Conservation (phyloP, 345 rosid species). For the Sapria himalayana region DNA sequence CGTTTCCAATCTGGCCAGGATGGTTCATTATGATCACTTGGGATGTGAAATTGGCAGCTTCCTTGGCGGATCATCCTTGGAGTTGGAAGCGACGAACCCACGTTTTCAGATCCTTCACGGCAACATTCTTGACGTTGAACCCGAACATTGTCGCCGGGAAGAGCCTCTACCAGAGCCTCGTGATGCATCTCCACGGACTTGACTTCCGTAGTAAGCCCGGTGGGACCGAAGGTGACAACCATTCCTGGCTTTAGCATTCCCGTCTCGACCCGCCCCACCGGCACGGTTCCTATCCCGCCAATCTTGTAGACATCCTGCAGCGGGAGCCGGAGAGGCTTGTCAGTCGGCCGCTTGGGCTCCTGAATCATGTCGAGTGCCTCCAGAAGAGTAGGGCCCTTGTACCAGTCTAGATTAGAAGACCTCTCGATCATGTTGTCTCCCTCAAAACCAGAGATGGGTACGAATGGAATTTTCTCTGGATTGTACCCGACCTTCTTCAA, state of each 20-base stretch:
- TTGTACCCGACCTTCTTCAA: constrained; percentile 12
- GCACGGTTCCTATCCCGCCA: constrained; percentile 42
- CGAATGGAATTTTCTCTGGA: constrained; percentile 11
- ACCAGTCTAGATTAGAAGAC: constrained; percentile 26
- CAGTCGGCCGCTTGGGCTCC: constrained; percentile 24
- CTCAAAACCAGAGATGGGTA: constrained; percentile 9
- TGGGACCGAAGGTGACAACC: constrained; percentile 11
- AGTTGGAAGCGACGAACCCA: constrained; percentile 13
- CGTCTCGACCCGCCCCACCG: constrained; percentile 33
- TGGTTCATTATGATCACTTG: constrained; percentile 18
- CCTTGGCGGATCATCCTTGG: constrained; percentile 17
- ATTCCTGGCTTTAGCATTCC: constrained; percentile 18
- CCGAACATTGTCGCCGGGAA: constrained; percentile 16
- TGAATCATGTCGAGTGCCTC: constrained; percentile 18
- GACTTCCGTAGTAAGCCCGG: constrained; percentile 13
- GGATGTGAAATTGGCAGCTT: constrained; percentile 12
- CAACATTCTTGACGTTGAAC: constrained; percentile 15
- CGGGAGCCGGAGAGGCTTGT: constrained; percentile 33
- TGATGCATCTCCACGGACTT: constrained; percentile 17
- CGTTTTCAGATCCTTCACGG: constrained; percentile 15
- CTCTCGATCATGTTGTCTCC: constrained; percentile 31
- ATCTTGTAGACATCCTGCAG: constrained; percentile 50
- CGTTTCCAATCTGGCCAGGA: constrained; percentile 13
- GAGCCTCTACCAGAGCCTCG: constrained; percentile 14
- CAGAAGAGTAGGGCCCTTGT: constrained; percentile 25